Conservation (phyloP, 495 filamentous ascomycete species). For the Cercophora scortea region DNA sequence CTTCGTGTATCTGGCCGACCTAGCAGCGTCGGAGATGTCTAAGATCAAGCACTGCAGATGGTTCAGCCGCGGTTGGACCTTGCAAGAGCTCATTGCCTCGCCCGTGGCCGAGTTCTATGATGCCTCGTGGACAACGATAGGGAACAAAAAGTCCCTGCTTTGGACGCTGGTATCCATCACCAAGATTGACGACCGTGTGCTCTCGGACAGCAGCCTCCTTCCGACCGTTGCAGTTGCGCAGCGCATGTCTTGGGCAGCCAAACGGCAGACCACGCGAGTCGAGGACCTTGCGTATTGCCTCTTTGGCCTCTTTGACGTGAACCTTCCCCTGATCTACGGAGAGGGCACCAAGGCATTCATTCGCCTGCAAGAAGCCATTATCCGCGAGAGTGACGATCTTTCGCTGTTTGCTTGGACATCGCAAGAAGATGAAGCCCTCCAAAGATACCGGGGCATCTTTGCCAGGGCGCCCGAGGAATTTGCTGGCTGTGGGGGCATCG, state of each 20-base stretch:
- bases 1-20: constrained; percentile 21
- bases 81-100: constrained; percentile 34
- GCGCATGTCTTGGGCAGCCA: constrained; percentile 25
- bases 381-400: constrained; percentile 19
- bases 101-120: constrained; percentile 21
- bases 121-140: constrained; percentile 16
- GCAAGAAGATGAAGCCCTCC: neutral
- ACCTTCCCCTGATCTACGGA: constrained; percentile 27
- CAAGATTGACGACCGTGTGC: neutral
- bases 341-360: constrained; percentile 22
- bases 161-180: neutral
- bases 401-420: constrained; percentile 18
- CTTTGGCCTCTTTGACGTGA: constrained; percentile 23
- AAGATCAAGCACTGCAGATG: constrained; percentile 12
- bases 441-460: neutral
- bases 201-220: neutral
- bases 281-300: constrained; percentile 33
- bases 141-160: constrained; percentile 1
- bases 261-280: constrained; percentile 15
- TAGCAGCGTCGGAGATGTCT: neutral
- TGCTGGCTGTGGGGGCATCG: neutral
- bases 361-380: constrained; percentile 18
- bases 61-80: constrained; percentile 30
- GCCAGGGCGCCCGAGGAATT: neutral
- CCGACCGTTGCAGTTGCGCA: constrained; percentile 3